Conservation (phyloP, 2,329 filamentous ascomycete genomes). For the Anthostomella pinea region DNA sequence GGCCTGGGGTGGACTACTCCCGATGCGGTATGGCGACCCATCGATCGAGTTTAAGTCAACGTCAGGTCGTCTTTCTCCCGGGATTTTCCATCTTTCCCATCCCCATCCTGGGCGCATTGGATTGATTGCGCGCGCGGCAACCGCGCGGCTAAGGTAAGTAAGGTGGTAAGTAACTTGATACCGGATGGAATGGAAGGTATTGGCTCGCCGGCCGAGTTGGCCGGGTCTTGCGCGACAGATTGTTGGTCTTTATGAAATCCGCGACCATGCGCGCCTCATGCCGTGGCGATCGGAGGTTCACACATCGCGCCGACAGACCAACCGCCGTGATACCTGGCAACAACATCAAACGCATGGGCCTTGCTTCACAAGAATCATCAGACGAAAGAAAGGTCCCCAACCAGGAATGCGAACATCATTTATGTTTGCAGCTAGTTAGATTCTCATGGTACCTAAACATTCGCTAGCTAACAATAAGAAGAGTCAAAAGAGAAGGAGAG, state of each 20-base stretch:
- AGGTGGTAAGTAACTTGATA: too few species aligned
- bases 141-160: too few species aligned
- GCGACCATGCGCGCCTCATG: too few species aligned
- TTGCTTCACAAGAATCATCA: neutral
- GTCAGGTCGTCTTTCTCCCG: conserved; percentile 17
- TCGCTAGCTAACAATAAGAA: conserved; percentile 17
- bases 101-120: conserved; percentile 6
- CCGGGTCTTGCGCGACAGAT: too few species aligned
- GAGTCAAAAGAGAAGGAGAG: conserved; percentile 5
- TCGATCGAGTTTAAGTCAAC: conserved; percentile 26
- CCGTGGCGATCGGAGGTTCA: too few species aligned
- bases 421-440: conserved; percentile 24
- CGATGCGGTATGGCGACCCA: conserved; percentile 8
- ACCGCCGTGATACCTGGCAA: neutral
- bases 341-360: neutral
- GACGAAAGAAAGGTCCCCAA: conserved; percentile 3
- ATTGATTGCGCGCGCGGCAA: too few species aligned
- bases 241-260: too few species aligned
- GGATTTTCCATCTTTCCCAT: conserved; percentile 11
- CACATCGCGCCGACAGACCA: too few species aligned
- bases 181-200: too few species aligned
- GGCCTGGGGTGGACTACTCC: conserved; percentile 5
- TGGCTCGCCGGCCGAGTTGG: too few species aligned
- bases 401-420: conserved; percentile 14
- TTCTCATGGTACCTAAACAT: conserved; percentile 24